These are phyloP conservation scores for Pelargonium fulgidum DNA, from an alignment of 441 rosid species.

Conservation along the genomic window DNA sequence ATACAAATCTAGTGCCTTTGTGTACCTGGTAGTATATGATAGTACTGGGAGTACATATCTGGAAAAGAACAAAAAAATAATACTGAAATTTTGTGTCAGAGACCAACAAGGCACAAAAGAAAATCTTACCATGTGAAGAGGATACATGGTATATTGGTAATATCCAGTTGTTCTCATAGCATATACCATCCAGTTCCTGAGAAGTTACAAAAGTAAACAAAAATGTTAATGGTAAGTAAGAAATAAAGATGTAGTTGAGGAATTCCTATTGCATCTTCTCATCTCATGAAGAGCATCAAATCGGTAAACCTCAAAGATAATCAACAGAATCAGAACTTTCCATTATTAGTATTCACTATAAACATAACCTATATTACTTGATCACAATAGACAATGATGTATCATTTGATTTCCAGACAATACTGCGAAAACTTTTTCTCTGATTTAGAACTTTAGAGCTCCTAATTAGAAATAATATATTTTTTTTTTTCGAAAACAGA, in stretches of 20 bases:
- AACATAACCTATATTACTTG: neutral
- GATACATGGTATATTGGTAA: conserved; percentile 49
- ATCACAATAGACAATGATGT: conserved; percentile 1
- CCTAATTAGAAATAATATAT: too few relatives aligned
- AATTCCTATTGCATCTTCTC: conserved; percentile 4
- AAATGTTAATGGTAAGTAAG: neutral
- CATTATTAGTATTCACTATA: neutral
- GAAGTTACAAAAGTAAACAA: conserved; percentile 19
- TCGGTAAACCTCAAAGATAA: conserved; percentile 3
- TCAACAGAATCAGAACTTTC: neutral
- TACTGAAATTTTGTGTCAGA: neutral
- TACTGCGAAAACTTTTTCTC: too few relatives aligned
- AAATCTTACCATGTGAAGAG: conserved; percentile 46
- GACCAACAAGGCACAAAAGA: neutral
- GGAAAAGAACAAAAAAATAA: neutral
- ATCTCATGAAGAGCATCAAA: neutral
- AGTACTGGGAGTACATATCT: conserved; percentile 2
- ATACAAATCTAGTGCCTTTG: neutral
- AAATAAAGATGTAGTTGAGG: neutral
- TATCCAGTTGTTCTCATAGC: conserved; percentile 50
- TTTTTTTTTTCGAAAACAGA: too few relatives aligned
- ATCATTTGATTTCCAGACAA: neutral
- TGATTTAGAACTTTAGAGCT: too few relatives aligned
- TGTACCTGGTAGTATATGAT: neutral
- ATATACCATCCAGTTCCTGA: conserved; percentile 66